Evolutionary conservation across 2,329 filamentous ascomycete genomes (phyloP).

Genomic region (Colletotrichum sansevieriae): DNA sequence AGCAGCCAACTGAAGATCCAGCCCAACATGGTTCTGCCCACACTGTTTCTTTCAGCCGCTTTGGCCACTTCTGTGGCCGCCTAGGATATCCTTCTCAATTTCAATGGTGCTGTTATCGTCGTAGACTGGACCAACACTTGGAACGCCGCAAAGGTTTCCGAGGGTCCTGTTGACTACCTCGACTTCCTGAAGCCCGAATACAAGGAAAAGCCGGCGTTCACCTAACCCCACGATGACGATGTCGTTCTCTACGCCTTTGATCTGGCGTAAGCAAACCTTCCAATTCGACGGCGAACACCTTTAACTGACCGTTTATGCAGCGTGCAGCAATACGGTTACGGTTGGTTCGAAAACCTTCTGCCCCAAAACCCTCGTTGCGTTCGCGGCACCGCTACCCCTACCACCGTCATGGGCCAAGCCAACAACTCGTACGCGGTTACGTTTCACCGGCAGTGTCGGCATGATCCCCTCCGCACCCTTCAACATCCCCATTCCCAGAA

Average conservation of each 20-base stretch:
- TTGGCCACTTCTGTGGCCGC: slow-evolving; percentile 13
- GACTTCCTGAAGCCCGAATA: slow-evolving; percentile 62
- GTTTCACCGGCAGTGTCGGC: slow-evolving; percentile 48
- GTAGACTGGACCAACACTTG: slow-evolving; percentile 54
- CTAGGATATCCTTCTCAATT: slow-evolving; percentile 27
- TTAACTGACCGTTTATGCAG: slow-evolving; percentile 43
- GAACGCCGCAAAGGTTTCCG: slow-evolving; percentile 52
- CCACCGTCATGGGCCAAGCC: slow-evolving; percentile 45
- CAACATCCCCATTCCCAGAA: slow-evolving; percentile 49
- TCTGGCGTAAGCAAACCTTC: slow-evolving; percentile 54
- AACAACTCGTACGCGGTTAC: slow-evolving; percentile 50
- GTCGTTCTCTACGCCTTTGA: slow-evolving; percentile 65
- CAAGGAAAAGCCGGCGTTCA: slow-evolving; percentile 66
- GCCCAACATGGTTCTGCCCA: slow-evolving; percentile 20
- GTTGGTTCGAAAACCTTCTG: slow-evolving; percentile 62
- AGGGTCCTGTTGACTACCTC: slow-evolving; percentile 53
- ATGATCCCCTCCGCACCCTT: slow-evolving; percentile 42
- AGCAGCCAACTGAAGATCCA: slow-evolving; percentile 11
- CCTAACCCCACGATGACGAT: slow-evolving; percentile 70
- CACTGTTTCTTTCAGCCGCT: slow-evolving; percentile 4
- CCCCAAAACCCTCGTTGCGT: slow-evolving; percentile 65
- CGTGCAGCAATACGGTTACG: slow-evolving; percentile 54
- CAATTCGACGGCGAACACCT: not conserved
- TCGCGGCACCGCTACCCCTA: slow-evolving; percentile 56
- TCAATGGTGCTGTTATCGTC: slow-evolving; percentile 50